Percentiles rank a stretch among this genome's conserved stretches.
Conservation (phyloP, 2,329 filamentous ascomycete species). For the Chaetomiaceae sp. region DNA sequence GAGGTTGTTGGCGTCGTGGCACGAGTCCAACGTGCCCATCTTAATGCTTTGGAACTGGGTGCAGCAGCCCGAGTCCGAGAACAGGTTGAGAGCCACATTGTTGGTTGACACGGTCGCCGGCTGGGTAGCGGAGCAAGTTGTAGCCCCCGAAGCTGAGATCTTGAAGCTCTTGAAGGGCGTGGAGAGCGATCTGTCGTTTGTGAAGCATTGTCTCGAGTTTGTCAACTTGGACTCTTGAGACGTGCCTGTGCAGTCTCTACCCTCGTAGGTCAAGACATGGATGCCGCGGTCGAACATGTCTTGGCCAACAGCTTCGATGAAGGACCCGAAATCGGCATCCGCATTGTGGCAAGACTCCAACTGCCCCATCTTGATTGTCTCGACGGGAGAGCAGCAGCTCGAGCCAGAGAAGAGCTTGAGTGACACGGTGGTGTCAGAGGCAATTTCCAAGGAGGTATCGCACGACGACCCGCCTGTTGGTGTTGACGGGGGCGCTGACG, state of each 20-base stretch:
- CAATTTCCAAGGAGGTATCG: not conserved
- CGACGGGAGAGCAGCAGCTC: not conserved
- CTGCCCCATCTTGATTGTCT: not conserved
- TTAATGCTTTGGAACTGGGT: not conserved
- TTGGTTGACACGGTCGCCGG: not conserved
- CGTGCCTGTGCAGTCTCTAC: not conserved
- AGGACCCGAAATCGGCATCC: not conserved
- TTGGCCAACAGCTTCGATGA: not conserved
- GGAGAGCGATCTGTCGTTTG: not conserved
- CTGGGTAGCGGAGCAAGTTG: not conserved
- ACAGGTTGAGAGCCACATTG: not conserved
- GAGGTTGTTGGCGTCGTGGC: conserved; percentile 2
- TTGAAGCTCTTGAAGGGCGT: conserved; percentile 2
- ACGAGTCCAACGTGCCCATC: not conserved
- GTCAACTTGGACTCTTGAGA: not conserved
- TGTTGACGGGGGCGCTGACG: not conserved
- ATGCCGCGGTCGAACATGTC: conserved; percentile 2
- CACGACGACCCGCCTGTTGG: not conserved
- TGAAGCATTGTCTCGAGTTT: not conserved
- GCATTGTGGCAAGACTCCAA: not conserved
- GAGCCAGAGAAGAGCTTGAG: not conserved
- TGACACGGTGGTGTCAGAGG: not conserved
- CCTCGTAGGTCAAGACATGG: not conserved
- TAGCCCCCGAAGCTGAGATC: not conserved
- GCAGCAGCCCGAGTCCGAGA: conserved; percentile 4